A percentile compares a stretch with the other conserved stretches of the same genome.
phyloP scores from a whole-genome alignment of 164 flowering plant species.

The Malania oleifera region DNA sequence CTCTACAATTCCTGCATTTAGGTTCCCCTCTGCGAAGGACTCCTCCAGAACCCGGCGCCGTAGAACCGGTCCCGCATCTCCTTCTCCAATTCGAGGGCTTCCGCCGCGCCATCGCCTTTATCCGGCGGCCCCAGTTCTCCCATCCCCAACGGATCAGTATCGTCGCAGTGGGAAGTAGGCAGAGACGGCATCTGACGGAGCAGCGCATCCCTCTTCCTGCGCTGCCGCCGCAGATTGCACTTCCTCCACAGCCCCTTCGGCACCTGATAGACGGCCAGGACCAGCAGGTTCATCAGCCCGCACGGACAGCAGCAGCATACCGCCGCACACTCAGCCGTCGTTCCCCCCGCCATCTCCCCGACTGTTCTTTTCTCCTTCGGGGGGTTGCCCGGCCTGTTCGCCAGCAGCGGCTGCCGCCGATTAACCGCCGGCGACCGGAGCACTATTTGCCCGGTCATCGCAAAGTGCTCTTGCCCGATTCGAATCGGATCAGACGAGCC shows the following conservation, averaged over 20 bases:
- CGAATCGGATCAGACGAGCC: too few species aligned
- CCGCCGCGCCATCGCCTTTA: constrained; percentile 2
- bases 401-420: constrained; percentile 1
- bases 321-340: constrained; percentile 47
- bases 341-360: constrained; percentile 38
- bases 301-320: constrained; percentile 54
- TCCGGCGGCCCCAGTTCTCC: not conserved
- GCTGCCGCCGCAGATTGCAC: constrained; percentile 12
- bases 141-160: not conserved
- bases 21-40: constrained; percentile 26
- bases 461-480: too few species aligned
- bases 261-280: constrained; percentile 29
- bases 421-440: constrained; percentile 12
- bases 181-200: not conserved
- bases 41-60: constrained; percentile 48
- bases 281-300: constrained; percentile 27
- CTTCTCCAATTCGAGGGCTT: constrained; percentile 22
- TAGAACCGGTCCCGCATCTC: constrained; percentile 38
- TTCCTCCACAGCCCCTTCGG: constrained; percentile 28
- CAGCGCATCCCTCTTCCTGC: constrained; percentile 10
- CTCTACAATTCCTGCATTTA: not conserved
- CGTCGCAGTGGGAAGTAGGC: not conserved
- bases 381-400: not conserved
- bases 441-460: constrained; percentile 15
- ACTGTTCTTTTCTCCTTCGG: constrained; percentile 6